Conservation (phyloP, 2,329 filamentous ascomycete genomes). For the Hymenoscyphus salicellus region DNA sequence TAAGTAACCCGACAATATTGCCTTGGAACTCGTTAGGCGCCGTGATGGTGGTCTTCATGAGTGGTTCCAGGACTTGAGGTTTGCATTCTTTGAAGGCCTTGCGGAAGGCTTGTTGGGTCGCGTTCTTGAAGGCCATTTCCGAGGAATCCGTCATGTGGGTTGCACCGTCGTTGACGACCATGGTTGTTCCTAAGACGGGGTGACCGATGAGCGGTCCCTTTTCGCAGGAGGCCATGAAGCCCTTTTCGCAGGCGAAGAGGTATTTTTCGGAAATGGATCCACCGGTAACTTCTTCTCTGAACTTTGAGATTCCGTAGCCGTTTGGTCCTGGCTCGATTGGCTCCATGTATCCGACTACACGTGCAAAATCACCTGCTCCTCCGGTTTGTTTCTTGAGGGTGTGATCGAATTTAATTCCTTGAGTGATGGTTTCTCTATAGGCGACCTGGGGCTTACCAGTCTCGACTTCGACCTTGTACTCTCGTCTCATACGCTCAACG, state of each 20-base stretch:
- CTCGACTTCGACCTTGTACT: conserved; percentile 93
- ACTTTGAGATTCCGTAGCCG: conserved; percentile 68
- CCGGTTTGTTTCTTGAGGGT: conserved; percentile 93
- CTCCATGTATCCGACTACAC: conserved; percentile 88
- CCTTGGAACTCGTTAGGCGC: conserved; percentile 97
- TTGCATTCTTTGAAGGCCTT: conserved; percentile 82
- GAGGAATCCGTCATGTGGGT: conserved; percentile 98
- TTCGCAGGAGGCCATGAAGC: conserved; percentile 77
- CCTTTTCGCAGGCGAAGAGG: conserved; percentile 90
- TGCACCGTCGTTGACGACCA: conserved; percentile 94
- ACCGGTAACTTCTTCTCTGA: conserved; percentile 83
- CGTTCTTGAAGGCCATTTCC: conserved; percentile 91
- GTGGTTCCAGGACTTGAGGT: conserved; percentile 83
- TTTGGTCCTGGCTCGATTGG: conserved; percentile 54
- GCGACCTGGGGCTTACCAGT: conserved; percentile 97
- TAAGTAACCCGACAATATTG: conserved; percentile 88
- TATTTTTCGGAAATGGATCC: conserved; percentile 95
- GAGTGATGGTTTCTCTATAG: conserved; percentile 89
- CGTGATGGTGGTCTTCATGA: conserved; percentile 98
- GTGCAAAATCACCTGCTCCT: conserved; percentile 91
- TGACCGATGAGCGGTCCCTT: conserved; percentile 92
- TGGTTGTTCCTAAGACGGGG: conserved; percentile 81
- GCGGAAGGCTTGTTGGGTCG: conserved; percentile 93
- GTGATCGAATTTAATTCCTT: conserved; percentile 82
- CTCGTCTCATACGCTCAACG: conserved; percentile 90